A percentile compares a stretch with the other conserved stretches of the same genome.
These are phyloP conservation scores for Trametes sp. DNA, from an alignment of 1,284 basidiomycete species.

Conservation along the genomic window DNA sequence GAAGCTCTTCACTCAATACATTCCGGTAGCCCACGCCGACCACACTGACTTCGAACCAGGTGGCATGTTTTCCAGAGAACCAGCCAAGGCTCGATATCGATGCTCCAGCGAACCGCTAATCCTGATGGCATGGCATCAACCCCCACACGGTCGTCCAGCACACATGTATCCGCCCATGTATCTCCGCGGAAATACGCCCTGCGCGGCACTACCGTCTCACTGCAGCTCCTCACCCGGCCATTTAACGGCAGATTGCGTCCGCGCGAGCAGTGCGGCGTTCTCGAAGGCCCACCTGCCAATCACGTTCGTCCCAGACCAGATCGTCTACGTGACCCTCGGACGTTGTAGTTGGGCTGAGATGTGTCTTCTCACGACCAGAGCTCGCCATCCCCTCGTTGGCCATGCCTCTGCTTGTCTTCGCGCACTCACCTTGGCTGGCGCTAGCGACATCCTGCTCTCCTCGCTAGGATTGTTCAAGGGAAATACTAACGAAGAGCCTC, in stretches of 20 bases:
- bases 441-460: not conserved
- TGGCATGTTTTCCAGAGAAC: not conserved
- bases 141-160: too few relatives aligned
- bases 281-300: constrained; percentile 7
- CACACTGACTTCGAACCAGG: not conserved
- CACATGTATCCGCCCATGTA: too few relatives aligned
- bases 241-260: not conserved
- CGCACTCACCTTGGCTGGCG: not conserved
- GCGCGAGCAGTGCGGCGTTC: not conserved
- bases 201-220: too few relatives aligned
- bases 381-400: not conserved
- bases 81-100: not conserved
- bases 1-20: not conserved
- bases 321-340: constrained; percentile 8
- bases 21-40: not conserved
- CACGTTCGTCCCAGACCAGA: not conserved
- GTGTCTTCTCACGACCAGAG: constrained; percentile 12
- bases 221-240: too few relatives aligned
- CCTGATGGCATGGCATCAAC: too few relatives aligned
- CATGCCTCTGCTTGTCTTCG: not conserved
- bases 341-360: not conserved
- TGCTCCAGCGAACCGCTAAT: too few relatives aligned
- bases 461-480: not conserved
- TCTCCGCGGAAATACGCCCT: too few relatives aligned
- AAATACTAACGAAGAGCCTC: not conserved